Conservation (phyloP, 768 basidiomycete species). For the Boletus eberwhitei region DNA sequence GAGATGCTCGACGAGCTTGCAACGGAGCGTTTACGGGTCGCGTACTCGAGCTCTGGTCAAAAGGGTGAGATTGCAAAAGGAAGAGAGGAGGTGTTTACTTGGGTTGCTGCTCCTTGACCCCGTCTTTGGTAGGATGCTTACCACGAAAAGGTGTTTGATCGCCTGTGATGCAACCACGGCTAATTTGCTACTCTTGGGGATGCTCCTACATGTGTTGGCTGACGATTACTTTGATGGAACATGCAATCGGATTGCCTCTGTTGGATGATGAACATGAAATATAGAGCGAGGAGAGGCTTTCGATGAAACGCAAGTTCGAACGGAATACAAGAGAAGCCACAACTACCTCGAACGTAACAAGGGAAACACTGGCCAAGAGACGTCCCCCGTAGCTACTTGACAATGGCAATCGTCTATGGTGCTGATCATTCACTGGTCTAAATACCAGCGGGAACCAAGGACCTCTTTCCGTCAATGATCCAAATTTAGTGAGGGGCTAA, state of each 20-base stretch:
- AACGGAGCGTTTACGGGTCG: constrained; percentile 60
- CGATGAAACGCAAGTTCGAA: background rate
- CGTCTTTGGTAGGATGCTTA: background rate
- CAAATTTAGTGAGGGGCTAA: background rate
- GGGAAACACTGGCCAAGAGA: background rate
- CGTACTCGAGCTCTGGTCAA: constrained; percentile 46
- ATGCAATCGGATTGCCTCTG: background rate
- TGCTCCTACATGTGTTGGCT: background rate
- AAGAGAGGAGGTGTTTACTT: constrained; percentile 39
- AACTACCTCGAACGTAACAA: background rate
- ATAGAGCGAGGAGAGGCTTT: background rate
- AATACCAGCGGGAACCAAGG: background rate
- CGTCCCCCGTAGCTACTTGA: background rate
- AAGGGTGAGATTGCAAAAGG: constrained; percentile 37
- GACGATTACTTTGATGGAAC: background rate
- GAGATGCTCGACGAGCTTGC: constrained; percentile 61
- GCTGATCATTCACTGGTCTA: background rate
- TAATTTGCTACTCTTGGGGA: background rate
- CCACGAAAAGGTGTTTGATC: background rate
- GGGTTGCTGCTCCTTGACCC: constrained; percentile 34
- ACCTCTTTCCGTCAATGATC: background rate
- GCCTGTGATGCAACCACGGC: background rate
- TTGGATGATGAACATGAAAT: background rate
- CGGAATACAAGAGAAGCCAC: background rate
- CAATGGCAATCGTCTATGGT: background rate